A percentile compares a stretch with the other conserved stretches of the same genome.
phyloP scores from a whole-genome alignment of 1,139 yeast genomes.

The Debaryomyces fabryi region DNA sequence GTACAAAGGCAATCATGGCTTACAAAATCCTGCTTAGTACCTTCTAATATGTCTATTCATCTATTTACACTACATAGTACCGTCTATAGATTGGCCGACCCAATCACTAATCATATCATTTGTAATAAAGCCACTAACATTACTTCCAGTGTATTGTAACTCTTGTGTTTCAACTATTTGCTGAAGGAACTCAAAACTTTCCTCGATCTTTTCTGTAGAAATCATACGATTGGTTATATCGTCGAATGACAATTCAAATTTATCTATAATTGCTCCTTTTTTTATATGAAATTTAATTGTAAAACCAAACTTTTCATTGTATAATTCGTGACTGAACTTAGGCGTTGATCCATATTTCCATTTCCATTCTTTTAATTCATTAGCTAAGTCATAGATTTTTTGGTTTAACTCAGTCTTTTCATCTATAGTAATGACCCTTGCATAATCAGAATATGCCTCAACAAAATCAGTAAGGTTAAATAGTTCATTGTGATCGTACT shows the following conservation, averaged over 20 bases:
- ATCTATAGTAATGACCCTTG: constrained; percentile 23
- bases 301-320: constrained; percentile 32
- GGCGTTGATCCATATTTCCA: constrained; percentile 82
- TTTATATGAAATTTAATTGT: constrained; percentile 44
- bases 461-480: constrained; percentile 40
- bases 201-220: constrained; percentile 18
- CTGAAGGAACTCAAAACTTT: constrained; percentile 35
- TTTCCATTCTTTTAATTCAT: constrained; percentile 57
- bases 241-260: constrained; percentile 21
- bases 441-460: constrained; percentile 17
- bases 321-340: constrained; percentile 52
- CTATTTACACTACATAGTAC: constrained; percentile 43
- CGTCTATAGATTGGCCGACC: constrained; percentile 52
- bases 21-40: constrained; percentile 22
- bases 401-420: constrained; percentile 43
- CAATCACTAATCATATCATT: constrained; percentile 50
- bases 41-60: constrained; percentile 3
- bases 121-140: constrained; percentile 47
- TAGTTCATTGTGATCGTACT: constrained; percentile 33
- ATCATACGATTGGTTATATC: constrained; percentile 20
- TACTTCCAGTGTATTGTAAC: constrained; percentile 44
- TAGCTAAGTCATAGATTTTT: constrained; percentile 46
- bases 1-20: constrained; percentile 61
- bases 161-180: constrained; percentile 27
- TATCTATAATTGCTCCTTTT: constrained; percentile 36